Evolutionary conservation across 1,139 yeast species (phyloP), one percentile per base, ranked within the genome.

Genomic region (Hansenula lynferdii): DNA sequence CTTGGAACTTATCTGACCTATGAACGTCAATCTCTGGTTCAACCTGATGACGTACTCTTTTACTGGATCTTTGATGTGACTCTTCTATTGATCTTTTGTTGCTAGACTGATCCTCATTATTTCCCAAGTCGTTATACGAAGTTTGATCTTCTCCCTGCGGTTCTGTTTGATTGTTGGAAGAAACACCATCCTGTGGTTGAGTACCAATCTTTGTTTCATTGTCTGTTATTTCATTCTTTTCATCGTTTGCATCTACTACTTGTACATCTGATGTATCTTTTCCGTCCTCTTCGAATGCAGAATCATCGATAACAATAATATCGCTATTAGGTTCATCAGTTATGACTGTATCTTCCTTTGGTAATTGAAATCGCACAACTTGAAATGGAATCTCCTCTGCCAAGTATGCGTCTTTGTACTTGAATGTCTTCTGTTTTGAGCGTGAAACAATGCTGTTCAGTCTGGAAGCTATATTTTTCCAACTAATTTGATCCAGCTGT

Each of bases 351-450:
- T 28, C 31, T 11, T 18, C 20, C 16, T 20, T 10, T 6, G 18
- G 8, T 2, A 22, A 5, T 8, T 5, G 16, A 8, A 31, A 31
- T 9, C 14, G 11, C 11, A 31, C 17, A 16, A n/a, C 7, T 3
- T 22, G 5, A 6, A 8, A 5, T 0, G 80, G 70, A 8, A 58
- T 62, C 28, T 70, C 74, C 0, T 75, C 64, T 22, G 76, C 62
- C 17, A 64, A 53, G 47, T 81, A 80, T 0, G 75, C 72, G 45
- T 81, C 86, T 18, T 54, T 48, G 19, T 50, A 48, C 34, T 45
- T 43, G 10, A 31, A 31, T 5, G 44, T 42, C 17, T 55, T 48
- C 3, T 47, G 35, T 37, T 56, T 64, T 3, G 50, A 37, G 23
- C 52, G 56, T 1, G 62, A 61, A 11, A 58, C 40, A 1, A 50